Percentiles rank a stretch among this genome's conserved stretches.
phyloP scores from a whole-genome alignment of 2,329 filamentous ascomycete species.

The Talaromyces amestolkiae region DNA sequence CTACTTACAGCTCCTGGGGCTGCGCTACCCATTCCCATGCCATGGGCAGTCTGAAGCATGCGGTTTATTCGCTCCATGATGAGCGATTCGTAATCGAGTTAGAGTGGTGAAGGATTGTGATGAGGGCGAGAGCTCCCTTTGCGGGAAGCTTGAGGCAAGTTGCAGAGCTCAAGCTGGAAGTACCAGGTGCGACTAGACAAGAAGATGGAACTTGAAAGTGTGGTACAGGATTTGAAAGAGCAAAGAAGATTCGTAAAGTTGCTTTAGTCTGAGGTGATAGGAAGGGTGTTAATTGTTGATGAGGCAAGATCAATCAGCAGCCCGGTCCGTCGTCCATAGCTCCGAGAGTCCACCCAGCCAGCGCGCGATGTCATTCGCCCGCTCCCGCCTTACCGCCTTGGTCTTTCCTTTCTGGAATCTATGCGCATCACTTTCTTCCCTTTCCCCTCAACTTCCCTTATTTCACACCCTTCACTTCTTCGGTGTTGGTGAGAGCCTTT shows the following conservation, averaged over 20 bases:
- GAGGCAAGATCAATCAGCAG: slow-evolving; percentile 14
- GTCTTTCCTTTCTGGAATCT: slow-evolving; percentile 1
- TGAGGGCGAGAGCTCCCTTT: slow-evolving; percentile 21
- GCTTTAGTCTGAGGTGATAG: not conserved
- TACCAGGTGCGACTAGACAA: not conserved
- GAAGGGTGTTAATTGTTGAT: not conserved
- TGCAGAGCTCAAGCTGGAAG: slow-evolving; percentile 15
- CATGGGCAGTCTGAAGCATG: slow-evolving; percentile 73
- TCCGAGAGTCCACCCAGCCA: slow-evolving; percentile 11
- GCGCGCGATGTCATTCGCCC: slow-evolving; percentile 12
- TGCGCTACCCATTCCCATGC: slow-evolving; percentile 49
- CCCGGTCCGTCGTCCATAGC: slow-evolving; percentile 9
- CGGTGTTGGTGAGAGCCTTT: not conserved
- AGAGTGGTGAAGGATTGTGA: slow-evolving; percentile 19
- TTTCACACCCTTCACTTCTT: not conserved
- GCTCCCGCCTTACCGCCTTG: slow-evolving; percentile 17
- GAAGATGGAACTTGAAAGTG: not conserved
- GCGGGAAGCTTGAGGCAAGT: slow-evolving; percentile 14
- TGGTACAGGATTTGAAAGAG: not conserved
- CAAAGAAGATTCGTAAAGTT: not conserved
- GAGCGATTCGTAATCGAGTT: slow-evolving; percentile 18
- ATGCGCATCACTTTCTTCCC: slow-evolving; percentile 8
- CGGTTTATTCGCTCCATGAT: slow-evolving; percentile 88
- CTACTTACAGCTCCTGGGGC: slow-evolving; percentile 42
- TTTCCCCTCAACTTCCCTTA: slow-evolving; percentile 6